Evolutionary conservation across 1,139 yeast species (phyloP), one percentile per base, ranked within the genome.

Genomic region (Hyphopichia wangnamkhiaoensis): DNA sequence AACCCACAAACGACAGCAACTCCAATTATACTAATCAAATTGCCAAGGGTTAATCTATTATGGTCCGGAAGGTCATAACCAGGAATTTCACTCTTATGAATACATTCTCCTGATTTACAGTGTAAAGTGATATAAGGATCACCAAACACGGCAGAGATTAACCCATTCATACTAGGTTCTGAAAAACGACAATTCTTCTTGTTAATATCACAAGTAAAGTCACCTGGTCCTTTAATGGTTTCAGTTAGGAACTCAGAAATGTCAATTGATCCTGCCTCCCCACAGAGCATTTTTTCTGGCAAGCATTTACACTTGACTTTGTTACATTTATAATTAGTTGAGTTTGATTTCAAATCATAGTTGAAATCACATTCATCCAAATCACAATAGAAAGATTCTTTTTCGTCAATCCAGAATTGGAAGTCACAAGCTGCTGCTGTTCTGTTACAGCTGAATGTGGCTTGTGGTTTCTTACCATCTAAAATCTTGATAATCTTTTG

Each of bases 161-260:
- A 75, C 47, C 87, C 95, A 61, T 93, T 88, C 98, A 93, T 93
- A 43, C 95, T 84, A 29, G 98, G 98, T 58, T 93, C 98, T 3
- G 93, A 83, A 57, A 93, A 93, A 38, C 74, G 72, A 66, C 98
- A 93, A 33, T 70, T 63, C 32, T 71, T 76, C 12, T 75, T 62
- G 5, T 63, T 60, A 19, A 86, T 63, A 56, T 89, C 88, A 64
- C 98, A 93, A 5, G 80, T 66, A 53, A 93, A 91, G 48, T 86
- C 93, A 26, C 96, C 98, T 0, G 98, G 98, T 2, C 98, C 98
- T 37, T 67, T 70, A 44, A 93, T 90, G 2, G 96, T 87, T 58
- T 90, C 95, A 1, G 93, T 82, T 47, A 93, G 72, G 59, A 94
- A 93, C 39, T 93, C 98, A 1, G 95, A 84, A 33, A 93, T 88